These are phyloP conservation scores for Dioscorea zingiberensis DNA, from an alignment of 106 monocot species.

Conservation along the genomic window DNA sequence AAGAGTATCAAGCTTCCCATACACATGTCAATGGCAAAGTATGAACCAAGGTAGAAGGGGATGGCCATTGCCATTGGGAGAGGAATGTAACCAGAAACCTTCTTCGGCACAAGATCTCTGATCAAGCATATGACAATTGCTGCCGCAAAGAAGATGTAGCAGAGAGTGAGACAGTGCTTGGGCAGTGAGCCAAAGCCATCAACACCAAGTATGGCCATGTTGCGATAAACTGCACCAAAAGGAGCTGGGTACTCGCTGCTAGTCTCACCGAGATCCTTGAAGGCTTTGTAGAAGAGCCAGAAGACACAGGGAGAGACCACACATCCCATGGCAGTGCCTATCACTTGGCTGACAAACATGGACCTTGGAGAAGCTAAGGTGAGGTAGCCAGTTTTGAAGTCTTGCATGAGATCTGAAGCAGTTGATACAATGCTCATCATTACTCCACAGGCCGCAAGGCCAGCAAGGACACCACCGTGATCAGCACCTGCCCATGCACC, in stretches of 20 bases:
- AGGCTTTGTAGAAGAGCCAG: slow-evolving; percentile 64
- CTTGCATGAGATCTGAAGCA: slow-evolving; percentile 56
- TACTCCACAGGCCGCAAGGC: slow-evolving; percentile 55
- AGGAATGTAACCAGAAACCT: slow-evolving; percentile 27
- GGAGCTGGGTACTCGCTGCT: slow-evolving; percentile 39
- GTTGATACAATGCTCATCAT: slow-evolving; percentile 65
- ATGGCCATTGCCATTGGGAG: slow-evolving; percentile 52
- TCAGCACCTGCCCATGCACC: slow-evolving; percentile 43
- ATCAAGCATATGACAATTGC: slow-evolving; percentile 26
- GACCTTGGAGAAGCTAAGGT: slow-evolving; percentile 54
- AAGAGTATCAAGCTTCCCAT: slow-evolving; percentile 48
- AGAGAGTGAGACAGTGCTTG: slow-evolving; percentile 37
- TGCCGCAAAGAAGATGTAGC: slow-evolving; percentile 26
- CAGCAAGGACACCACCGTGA: slow-evolving; percentile 44
- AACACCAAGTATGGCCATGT: slow-evolving; percentile 51
- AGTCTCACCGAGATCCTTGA: slow-evolving; percentile 18
- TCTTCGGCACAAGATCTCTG: slow-evolving; percentile 13
- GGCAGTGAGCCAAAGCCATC: slow-evolving; percentile 46
- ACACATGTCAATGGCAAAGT: slow-evolving; percentile 60
- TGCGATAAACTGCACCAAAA: slow-evolving; percentile 40
- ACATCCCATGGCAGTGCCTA: slow-evolving; percentile 54
- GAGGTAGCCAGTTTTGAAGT: slow-evolving; percentile 57
- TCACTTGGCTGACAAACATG: slow-evolving; percentile 63
- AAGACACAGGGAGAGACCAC: slow-evolving; percentile 42
- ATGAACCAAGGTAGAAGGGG: slow-evolving; percentile 46